A percentile compares a stretch with the other conserved stretches of the same genome.
phyloP scores from a whole-genome alignment of 495 filamentous ascomycete genomes.

The Recurvomyces mirabilis region DNA sequence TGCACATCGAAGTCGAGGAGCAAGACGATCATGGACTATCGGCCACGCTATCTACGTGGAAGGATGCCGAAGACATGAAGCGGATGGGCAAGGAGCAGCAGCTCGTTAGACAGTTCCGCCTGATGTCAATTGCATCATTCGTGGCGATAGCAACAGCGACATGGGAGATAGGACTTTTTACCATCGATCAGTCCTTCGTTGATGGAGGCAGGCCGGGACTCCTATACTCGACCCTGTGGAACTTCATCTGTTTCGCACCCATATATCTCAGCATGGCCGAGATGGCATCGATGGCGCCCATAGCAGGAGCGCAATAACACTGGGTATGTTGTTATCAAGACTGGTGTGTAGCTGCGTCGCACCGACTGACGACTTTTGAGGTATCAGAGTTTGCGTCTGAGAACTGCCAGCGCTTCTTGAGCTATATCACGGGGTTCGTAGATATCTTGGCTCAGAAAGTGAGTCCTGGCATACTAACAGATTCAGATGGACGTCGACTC shows the following conservation, averaged over 20 bases:
- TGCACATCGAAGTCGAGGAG: too few species aligned
- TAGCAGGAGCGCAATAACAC: slow-evolving; percentile 8
- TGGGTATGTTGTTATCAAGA: too few species aligned
- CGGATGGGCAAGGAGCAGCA: slow-evolving; percentile 9
- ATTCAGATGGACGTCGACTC: background rate
- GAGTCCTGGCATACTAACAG: background rate
- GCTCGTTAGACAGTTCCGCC: slow-evolving; percentile 1
- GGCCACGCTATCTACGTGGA: background rate
- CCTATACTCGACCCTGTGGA: slow-evolving; percentile 3
- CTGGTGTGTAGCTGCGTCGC: too few species aligned
- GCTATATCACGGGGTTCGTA: slow-evolving; percentile 17
- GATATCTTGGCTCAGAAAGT: background rate
- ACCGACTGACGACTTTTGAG: slow-evolving; percentile 2
- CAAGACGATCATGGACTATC: too few species aligned
- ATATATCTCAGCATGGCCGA: slow-evolving; percentile 9
- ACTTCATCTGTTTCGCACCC: slow-evolving; percentile 5
- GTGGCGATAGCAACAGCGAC: slow-evolving; percentile 5
- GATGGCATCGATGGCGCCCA: too few species aligned
- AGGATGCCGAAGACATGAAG: slow-evolving; percentile 4
- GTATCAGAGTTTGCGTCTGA: slow-evolving; percentile 17
- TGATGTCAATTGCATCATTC: slow-evolving; percentile 6
- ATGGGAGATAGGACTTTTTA: slow-evolving; percentile 11
- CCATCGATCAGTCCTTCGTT: slow-evolving; percentile 4
- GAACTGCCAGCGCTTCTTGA: slow-evolving; percentile 6
- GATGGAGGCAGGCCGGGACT: slow-evolving; percentile 4